These are phyloP conservation scores for Eleusine indica DNA, from an alignment of 176 grass and related monocot species.

Conservation along the genomic window DNA sequence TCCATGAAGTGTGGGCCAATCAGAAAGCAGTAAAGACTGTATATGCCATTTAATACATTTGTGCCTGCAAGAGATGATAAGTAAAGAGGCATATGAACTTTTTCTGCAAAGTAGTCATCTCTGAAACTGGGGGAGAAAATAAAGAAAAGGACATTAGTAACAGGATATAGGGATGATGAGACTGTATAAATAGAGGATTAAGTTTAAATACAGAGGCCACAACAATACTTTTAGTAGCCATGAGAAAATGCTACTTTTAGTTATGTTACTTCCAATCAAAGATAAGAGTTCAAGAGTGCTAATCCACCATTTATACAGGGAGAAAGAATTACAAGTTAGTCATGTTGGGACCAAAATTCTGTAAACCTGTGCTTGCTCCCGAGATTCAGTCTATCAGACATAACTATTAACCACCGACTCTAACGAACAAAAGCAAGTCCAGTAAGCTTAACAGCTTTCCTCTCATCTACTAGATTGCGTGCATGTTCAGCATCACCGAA, in stretches of 20 bases:
- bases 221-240: conserved; percentile 17
- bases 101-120: not conserved
- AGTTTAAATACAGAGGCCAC: not conserved
- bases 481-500: conserved; percentile 63
- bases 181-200: not conserved
- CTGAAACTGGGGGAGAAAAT: not conserved
- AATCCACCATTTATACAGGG: conserved; percentile 34
- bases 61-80: conserved; percentile 38
- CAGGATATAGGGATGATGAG: not conserved
- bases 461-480: conserved; percentile 55
- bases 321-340: not conserved
- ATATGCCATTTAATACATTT: conserved; percentile 25
- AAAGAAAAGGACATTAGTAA: not conserved
- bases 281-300: conserved; percentile 15
- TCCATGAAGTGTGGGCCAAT: not conserved
- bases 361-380: not conserved
- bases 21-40: not conserved
- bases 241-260: conserved; percentile 10
- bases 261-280: conserved; percentile 16
- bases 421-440: conserved; percentile 56
- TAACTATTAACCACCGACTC: conserved; percentile 16
- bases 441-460: conserved; percentile 51
- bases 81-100: not conserved
- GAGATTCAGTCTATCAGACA: not conserved
- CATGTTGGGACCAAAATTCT: not conserved